Evolutionary conservation across 805 yeast genomes (phyloP).

Genomic region (Saccharomycopsis guyanensis): DNA sequence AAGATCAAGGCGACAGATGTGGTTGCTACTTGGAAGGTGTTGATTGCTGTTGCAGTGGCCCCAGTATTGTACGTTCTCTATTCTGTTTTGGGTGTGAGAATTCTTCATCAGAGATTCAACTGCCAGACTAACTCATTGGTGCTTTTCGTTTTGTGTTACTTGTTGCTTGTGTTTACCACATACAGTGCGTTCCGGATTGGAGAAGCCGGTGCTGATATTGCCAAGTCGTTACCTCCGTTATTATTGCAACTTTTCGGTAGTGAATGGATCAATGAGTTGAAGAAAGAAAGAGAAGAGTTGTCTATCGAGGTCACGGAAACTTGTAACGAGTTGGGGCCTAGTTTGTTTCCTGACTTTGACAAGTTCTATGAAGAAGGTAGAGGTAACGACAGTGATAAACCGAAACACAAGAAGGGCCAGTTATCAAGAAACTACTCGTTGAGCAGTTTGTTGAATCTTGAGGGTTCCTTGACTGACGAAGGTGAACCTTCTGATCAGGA

Average conservation of each 20-base stretch:
- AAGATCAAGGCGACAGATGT: conserved; percentile 91
- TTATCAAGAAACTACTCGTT: not conserved
- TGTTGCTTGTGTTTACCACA: conserved; percentile 65
- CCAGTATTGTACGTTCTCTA: conserved; percentile 80
- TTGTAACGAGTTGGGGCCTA: conserved; percentile 77
- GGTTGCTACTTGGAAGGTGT: conserved; percentile 93
- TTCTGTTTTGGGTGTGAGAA: conserved; percentile 49
- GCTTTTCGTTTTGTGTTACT: conserved; percentile 46
- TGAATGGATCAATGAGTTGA: conserved; percentile 48
- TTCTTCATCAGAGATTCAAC: conserved; percentile 27
- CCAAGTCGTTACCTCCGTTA: conserved; percentile 76
- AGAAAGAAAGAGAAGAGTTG: conserved; percentile 51
- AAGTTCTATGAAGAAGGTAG: conserved; percentile 26
- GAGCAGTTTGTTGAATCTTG: conserved; percentile 13
- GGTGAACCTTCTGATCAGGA: not conserved
- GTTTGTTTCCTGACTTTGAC: conserved; percentile 80
- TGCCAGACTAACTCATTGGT: conserved; percentile 22
- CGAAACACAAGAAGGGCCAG: not conserved
- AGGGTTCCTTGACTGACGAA: conserved; percentile 14
- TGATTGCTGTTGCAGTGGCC: conserved; percentile 82
- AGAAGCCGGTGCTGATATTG: conserved; percentile 85
- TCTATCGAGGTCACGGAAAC: conserved; percentile 68
- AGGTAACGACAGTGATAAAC: not conserved
- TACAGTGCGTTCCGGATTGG: conserved; percentile 90
- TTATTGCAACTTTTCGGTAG: conserved; percentile 33